Evolutionary conservation across 192 early-diverging fungal genomes (phyloP).

Genomic region (Chytriomyces sp.): DNA sequence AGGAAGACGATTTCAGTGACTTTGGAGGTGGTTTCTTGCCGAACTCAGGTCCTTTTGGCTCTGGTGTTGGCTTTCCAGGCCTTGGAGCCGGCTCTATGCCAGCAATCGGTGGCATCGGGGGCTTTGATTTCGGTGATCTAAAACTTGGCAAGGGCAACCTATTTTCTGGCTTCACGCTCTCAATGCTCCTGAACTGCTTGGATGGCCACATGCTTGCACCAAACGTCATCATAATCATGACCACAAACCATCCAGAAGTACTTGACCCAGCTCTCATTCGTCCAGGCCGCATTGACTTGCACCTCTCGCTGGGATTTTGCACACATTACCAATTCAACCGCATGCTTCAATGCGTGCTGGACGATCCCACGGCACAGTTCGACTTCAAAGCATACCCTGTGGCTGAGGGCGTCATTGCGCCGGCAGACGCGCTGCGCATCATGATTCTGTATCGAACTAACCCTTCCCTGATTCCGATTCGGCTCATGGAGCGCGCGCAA

Average conservation of each 20-base stretch:
- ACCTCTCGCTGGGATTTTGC: constrained; percentile 55
- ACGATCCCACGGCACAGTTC: constrained; percentile 15
- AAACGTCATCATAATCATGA: constrained; percentile 64
- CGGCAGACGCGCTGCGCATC: constrained; percentile 40
- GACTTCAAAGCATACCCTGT: not conserved
- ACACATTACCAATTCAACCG: constrained; percentile 61
- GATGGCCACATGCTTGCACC: constrained; percentile 63
- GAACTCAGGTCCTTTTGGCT: not conserved
- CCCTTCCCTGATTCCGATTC: constrained; percentile 24
- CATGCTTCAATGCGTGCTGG: constrained; percentile 53
- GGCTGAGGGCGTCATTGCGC: not conserved
- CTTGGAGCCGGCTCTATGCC: not conserved
- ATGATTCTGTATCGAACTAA: constrained; percentile 55
- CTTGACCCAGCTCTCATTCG: constrained; percentile 65
- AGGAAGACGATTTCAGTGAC: constrained; percentile 1
- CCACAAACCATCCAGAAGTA: constrained; percentile 60
- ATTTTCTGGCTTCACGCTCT: constrained; percentile 37
- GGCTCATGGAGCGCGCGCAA: constrained; percentile 14
- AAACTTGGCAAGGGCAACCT: constrained; percentile 11
- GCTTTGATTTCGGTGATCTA: constrained; percentile 12
- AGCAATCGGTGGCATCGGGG: not conserved
- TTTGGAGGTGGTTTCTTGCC: not conserved
- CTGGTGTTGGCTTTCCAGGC: not conserved
- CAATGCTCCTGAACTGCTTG: constrained; percentile 54
- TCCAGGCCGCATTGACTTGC: constrained; percentile 66